Evolutionary conservation across 495 filamentous ascomycete genomes (phyloP).

Genomic region (Neurospora tetraspora): DNA sequence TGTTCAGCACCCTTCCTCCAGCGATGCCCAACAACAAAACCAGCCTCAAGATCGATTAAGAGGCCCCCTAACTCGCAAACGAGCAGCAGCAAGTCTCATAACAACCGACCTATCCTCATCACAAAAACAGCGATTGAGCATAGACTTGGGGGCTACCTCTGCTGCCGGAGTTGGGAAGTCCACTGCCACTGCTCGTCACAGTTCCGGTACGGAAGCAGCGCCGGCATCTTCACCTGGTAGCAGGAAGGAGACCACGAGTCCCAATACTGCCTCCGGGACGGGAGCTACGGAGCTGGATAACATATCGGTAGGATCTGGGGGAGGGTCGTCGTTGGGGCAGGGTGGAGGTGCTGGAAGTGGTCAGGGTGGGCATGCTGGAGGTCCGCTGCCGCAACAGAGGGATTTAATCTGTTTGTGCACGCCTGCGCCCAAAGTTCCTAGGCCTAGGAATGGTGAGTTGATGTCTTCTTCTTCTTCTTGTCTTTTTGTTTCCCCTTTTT

Average conservation of each 20-base stretch:
- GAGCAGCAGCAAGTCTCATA: conserved; percentile 17
- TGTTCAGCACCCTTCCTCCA: background rate
- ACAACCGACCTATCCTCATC: background rate
- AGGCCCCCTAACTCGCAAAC: conserved; percentile 29
- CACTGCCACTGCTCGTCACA: no score
- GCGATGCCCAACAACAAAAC: background rate
- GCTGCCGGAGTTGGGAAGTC: no score
- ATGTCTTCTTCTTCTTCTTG: conserved; percentile 8
- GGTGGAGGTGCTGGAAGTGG: background rate
- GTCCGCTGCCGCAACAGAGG: conserved; percentile 3
- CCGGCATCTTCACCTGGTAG: no score
- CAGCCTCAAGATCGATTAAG: background rate
- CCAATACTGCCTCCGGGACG: no score
- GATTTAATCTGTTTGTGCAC: conserved; percentile 80
- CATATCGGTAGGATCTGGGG: background rate
- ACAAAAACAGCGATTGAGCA: background rate
- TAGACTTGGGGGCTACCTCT: background rate
- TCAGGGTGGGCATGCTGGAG: background rate
- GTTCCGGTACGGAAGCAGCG: no score
- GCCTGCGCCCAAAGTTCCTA: conserved; percentile 83
- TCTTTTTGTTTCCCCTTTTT: background rate
- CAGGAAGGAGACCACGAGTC: no score
- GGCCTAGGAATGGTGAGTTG: conserved; percentile 86
- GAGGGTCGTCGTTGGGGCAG: background rate
- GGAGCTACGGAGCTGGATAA: background rate